Base-by-base conservation (phyloP, 768 basidiomycete genomes). In the Psilocybe cyanescens region DNA sequence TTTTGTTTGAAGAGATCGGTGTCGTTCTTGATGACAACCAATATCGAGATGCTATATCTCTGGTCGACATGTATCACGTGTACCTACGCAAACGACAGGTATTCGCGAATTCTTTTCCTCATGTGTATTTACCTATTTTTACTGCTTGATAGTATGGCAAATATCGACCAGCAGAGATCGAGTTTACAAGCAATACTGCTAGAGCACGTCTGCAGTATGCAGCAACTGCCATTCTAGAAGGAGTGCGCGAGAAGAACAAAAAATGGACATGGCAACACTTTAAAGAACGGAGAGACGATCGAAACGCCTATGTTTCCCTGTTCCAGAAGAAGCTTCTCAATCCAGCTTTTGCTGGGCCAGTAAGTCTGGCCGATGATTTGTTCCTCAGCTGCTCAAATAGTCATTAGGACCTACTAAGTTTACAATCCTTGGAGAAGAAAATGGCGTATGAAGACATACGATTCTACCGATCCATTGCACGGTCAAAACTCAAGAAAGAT, bases 51-150 rank as follows among this genome's bases (percentile, higher is more conserved):
- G 86, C 85, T 24, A 94, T 99, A 60, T 96, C 93, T 19, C 83
- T 99, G 48, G 81, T 95, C 61, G 96, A 99, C 73, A 95, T 98
- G 85, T 97, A 97, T 75, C 97, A 99, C 72, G 90, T 98, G 62
- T 97, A 97, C 74, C 83, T 89, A 49, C 87, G 97, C 56, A 88
- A 88, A 67, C 86, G 86, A 63, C 90, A 92, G 81, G 91, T 92
- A 70, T 70, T 74, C 68, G 8, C 12, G 19, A 17, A 31, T 47
- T 55, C 11, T 29, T 4, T 17, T 37, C 5, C 28, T 7, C 46
- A 47, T 49, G 17, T 37, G 31, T 60, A 24, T 17, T 60, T 30
- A 37, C 31, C 54, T 47, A 51, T 60, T 30, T 57, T 72, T 47
- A 72, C 52, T 53, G 48, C n/a, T 55, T 28, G 17, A 9, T 35